Evolutionary conservation across 441 rosid genomes (phyloP).

Genomic region (Eutrema salsugineum): DNA sequence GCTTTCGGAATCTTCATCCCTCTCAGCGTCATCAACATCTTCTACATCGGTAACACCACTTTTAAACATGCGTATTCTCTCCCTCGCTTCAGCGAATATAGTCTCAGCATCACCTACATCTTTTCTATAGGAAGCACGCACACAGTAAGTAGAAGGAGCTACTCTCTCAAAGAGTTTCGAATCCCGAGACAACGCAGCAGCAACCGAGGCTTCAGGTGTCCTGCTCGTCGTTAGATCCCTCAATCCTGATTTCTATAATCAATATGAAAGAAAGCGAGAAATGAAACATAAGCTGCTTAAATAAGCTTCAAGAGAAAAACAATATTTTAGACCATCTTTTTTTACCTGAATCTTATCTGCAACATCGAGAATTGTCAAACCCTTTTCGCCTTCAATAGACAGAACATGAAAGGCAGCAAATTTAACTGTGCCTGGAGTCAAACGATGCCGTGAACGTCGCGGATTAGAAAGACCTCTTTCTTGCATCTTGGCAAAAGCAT

Average conservation of each 20-base stretch:
- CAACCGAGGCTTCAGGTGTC: conserved; percentile 92
- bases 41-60: conserved; percentile 62
- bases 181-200: conserved; percentile 92
- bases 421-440: conserved; percentile 95
- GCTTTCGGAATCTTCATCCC: conserved; percentile 81
- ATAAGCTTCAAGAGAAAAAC: not conserved
- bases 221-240: conserved; percentile 87
- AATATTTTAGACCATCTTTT: not conserved
- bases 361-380: conserved; percentile 72
- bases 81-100: conserved; percentile 73
- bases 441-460: conserved; percentile 81
- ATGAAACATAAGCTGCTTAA: not conserved
- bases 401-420: conserved; percentile 89
- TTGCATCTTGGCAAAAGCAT: conserved; percentile 83
- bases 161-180: conserved; percentile 86
- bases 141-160: conserved; percentile 92
- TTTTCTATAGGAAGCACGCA: conserved; percentile 76
- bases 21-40: conserved; percentile 83
- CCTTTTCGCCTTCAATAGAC: conserved; percentile 71
- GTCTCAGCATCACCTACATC: conserved; percentile 62
- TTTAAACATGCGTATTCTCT: conserved; percentile 60
- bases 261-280: conserved; percentile 3
- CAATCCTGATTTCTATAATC: conserved; percentile 69
- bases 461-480: conserved; percentile 71
- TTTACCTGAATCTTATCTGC: conserved; percentile 87